These are phyloP conservation scores for Tranzscheliella williamsii DNA, from an alignment of 1,284 basidiomycete species.

Conservation along the genomic window DNA sequence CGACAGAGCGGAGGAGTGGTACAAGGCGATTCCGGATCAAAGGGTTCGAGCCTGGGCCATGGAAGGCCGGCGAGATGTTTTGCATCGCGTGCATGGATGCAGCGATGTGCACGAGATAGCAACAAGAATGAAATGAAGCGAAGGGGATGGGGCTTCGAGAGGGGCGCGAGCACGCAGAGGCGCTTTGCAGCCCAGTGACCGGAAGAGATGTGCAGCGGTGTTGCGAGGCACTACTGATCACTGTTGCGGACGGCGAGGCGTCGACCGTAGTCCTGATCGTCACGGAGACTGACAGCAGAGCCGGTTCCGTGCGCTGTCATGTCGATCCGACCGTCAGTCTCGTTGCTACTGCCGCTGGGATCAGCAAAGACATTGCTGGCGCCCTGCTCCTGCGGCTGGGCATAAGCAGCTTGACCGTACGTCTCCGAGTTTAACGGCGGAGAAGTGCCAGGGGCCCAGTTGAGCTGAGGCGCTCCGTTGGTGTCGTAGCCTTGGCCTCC, in stretches of 20 bases:
- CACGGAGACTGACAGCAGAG: constrained; percentile 26
- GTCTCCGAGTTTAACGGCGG: constrained; percentile 32
- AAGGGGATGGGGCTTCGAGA: too few species aligned
- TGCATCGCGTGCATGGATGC: too few species aligned
- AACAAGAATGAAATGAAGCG: too few species aligned
- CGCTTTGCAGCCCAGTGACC: too few species aligned
- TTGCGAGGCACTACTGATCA: too few species aligned
- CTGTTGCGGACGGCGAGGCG: constrained; percentile 40
- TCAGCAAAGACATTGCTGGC: constrained; percentile 43
- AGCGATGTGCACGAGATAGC: too few species aligned
- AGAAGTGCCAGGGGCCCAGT: constrained; percentile 30
- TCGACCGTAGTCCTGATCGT: constrained; percentile 50
- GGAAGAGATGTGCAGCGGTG: too few species aligned
- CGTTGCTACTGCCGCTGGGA: constrained; percentile 36
- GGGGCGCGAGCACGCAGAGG: too few species aligned
- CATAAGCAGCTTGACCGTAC: constrained; percentile 10
- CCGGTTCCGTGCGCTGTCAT: constrained; percentile 31
- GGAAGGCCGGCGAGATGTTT: too few species aligned
- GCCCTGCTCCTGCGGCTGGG: not conserved
- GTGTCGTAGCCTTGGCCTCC: constrained; percentile 25
- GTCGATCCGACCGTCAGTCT: constrained; percentile 42
- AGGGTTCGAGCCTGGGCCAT: too few species aligned
- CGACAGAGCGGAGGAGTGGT: too few species aligned
- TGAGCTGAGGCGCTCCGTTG: constrained; percentile 30
- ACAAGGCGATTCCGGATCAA: too few species aligned